Evolutionary conservation across 176 grass and related monocot genomes (phyloP), one percentile per base, ranked within the genome.

Genomic region (Bonia amplexicaulis): DNA sequence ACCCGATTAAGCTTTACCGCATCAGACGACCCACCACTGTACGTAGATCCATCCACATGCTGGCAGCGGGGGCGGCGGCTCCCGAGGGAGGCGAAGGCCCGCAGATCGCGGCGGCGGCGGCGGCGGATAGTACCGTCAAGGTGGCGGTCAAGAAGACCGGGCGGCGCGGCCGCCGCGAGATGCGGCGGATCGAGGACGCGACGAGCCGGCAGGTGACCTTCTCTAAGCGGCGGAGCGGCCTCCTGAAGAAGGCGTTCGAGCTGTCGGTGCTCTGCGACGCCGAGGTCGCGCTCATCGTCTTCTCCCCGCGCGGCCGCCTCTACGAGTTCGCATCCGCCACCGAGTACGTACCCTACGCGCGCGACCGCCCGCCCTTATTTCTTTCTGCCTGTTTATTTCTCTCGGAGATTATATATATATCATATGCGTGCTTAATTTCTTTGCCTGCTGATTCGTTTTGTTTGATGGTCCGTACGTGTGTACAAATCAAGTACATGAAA

Each of bases 131-230:
- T 2, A 52, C 49, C 6, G 0, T 19, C 49, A 52, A 52, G 31
- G 31, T 33, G 49, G 15, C 15, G 45, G 33, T 2, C 23, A 60
- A 69, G 69, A 58, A 53, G 57, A 48, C 8, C 12, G 48, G 88
- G 11, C 59, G 66, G 76, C 87, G 88, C n/a, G 91, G 88, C 2
- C 89, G 89, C 12, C 91, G 90, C 16, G 86, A 96, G 93, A 96
- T 96, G 89, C 78, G 91, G 81, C 91, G 91, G 81, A 96, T 96
- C 89, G 93, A 96, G 88, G 86, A 96, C 89, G 69, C 69, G 1
- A 83, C 94, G 6, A 96, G 94, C 87, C 87, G 91, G 6, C 94
- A 96, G 87, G 94, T 96, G 13, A 96, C 94, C n/a, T 96, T 96
- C 77, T 87, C 91, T 1, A 96, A 96, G 85, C 94, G 94, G 20